Evolutionary conservation across 176 grass and related monocot genomes (phyloP), one percentile per base, ranked within the genome.

Genomic region (Oryza brachyantha): DNA sequence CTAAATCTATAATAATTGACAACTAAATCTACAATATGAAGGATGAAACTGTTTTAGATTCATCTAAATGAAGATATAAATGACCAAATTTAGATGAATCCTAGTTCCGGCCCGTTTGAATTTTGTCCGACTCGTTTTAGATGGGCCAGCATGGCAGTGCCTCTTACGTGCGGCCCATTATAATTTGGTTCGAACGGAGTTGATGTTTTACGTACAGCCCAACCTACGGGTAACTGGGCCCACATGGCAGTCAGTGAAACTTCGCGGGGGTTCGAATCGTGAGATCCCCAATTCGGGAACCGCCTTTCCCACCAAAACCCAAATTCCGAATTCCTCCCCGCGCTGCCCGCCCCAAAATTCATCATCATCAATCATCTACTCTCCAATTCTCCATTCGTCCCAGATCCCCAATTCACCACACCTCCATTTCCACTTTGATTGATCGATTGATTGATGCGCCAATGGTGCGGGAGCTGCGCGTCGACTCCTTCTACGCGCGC

Each of bases 401-500:
- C 42, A 36, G 35, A 36, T 36, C 42, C 2, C 42, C 42, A 45
- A 45, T 45, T 16, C 42, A 4, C 40, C 2, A 42, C 11, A 42
- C 40, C 12, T 42, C 40, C 40, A 42, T 42, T 42, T 13, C 40
- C 42, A 45, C 42, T 45, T 45, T 1, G 42, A 45, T n/a, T n/a
- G n/a, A n/a, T n/a, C n/a, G n/a, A n/a, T n/a, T n/a, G n/a, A 4
- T 50, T 50, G 46, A 50, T 50, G 46, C 46, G 46, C 46, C 61
- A 3, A 94, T 94, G 91, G 91, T 97, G 68, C 93, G 89, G 26
- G 86, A 89, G 73, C 85, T 88, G 12, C 68, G 65, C 29, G 61
- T 77, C 66, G 91, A 97, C 57, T 50, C 91, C 39, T 97, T 97
- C 85, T 94, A 94, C 85, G 5, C 87, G 0, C 74, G 66, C 24